Conservation (phyloP, 2,329 filamentous ascomycete genomes). For the Fusarium coicis region DNA sequence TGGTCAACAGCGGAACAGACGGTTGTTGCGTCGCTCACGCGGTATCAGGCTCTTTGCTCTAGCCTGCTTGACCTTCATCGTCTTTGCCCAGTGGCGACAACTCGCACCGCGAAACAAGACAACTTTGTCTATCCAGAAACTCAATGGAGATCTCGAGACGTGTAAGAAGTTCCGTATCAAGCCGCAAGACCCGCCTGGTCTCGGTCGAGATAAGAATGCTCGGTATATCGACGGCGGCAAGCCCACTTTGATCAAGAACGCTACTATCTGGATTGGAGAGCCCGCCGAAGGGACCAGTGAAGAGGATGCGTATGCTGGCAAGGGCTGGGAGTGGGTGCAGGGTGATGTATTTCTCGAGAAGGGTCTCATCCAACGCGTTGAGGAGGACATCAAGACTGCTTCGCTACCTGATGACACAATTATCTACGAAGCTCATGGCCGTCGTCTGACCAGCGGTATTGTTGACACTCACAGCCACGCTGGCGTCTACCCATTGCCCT, state of each 20-base stretch:
- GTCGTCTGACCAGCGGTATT: slow-evolving; percentile 72
- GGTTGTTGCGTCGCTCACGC: slow-evolving; percentile 55
- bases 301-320: slow-evolving; percentile 66
- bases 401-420: slow-evolving; percentile 59
- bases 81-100: slow-evolving; percentile 61
- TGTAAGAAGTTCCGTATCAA: slow-evolving; percentile 66
- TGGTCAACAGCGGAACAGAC: slow-evolving; percentile 38
- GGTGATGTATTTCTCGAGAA: slow-evolving; percentile 71
- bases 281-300: slow-evolving; percentile 60
- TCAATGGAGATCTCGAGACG: slow-evolving; percentile 64
- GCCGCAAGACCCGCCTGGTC: slow-evolving; percentile 65
- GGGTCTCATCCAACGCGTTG: slow-evolving; percentile 69
- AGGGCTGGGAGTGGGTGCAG: slow-evolving; percentile 68
- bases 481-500: slow-evolving; percentile 68
- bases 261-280: slow-evolving; percentile 74
- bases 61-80: slow-evolving; percentile 62
- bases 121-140: slow-evolving; percentile 61
- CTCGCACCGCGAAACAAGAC: slow-evolving; percentile 45
- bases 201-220: slow-evolving; percentile 68
- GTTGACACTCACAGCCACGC: slow-evolving; percentile 79
- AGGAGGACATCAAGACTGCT: slow-evolving; percentile 53
- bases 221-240: slow-evolving; percentile 68
- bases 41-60: slow-evolving; percentile 56
- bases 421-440: slow-evolving; percentile 68
- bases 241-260: slow-evolving; percentile 73